These are phyloP conservation scores for Sporothrix protearum DNA, from an alignment of 2,329 filamentous ascomycete genomes.

Conservation along the genomic window DNA sequence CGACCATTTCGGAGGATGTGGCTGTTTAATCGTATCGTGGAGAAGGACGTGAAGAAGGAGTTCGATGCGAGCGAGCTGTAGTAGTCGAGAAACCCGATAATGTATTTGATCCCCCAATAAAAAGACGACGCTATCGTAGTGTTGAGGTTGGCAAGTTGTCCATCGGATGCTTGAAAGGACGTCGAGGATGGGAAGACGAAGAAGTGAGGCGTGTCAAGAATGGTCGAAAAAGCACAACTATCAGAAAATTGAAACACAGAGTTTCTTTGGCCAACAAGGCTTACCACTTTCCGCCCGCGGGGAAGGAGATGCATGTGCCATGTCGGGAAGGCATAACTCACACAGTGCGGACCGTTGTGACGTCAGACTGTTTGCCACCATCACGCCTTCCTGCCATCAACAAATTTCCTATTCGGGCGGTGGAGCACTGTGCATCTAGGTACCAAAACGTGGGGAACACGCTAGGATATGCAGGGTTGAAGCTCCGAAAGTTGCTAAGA, in stretches of 20 bases:
- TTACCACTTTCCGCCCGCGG: neutral
- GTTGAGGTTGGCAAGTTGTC: neutral
- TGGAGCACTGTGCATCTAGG: neutral
- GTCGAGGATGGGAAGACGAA: neutral
- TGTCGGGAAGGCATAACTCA: conserved; percentile 13
- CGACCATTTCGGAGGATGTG: conserved; percentile 32
- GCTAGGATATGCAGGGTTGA: neutral
- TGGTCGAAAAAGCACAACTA: neutral
- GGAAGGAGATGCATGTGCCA: neutral
- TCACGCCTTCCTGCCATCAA: neutral
- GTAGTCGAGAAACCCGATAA: neutral
- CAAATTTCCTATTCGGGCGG: conserved; percentile 13
- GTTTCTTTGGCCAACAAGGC: neutral
- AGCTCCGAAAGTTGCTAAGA: neutral
- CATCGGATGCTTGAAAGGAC: neutral
- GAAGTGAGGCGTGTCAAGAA: neutral
- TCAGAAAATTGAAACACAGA: neutral
- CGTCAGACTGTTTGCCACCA: conserved; percentile 15
- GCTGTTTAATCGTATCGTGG: neutral
- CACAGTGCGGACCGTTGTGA: conserved; percentile 11
- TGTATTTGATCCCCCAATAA: too few relatives aligned
- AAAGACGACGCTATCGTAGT: neutral
- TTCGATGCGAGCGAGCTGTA: neutral
- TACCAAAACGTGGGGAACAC: neutral
- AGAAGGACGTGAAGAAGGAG: neutral